Base-by-base conservation (phyloP, 2,329 filamentous ascomycete genomes). In the Sphaerulina vaccinii region DNA sequence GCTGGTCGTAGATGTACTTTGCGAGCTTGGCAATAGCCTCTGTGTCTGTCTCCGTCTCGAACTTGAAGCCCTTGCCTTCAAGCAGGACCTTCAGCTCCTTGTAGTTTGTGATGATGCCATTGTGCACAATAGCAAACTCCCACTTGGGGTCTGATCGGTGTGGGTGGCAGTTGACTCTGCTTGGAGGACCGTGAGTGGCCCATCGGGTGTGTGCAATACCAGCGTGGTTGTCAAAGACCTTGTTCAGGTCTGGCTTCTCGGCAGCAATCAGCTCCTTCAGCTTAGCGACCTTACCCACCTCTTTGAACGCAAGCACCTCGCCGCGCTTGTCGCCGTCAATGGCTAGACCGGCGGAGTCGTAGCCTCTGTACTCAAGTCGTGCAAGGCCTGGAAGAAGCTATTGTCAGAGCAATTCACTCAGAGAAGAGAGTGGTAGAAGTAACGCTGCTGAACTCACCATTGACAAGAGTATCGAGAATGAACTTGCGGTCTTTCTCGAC, bases 101-200 rank as follows among this genome's bases (percentile, higher is more conserved):
- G 84, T 99, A 99, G 83, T 99, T 99, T 79, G 93, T 99, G 76
- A 99, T 99, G 81, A 99, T 99, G 70, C 93, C 93, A 77, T 99
- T 99, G 86, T 99, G 93, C 56, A 97, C 93, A 66, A 99, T 86
- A 62, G 89, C 82, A 74, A 99, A 99, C 77, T 99, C 88, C 90
- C 92, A 99, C 68, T 78, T 88, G 65, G 87, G 84, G 73, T 99
- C 93, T 62, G 92, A 97, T 75, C 91, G 95, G 82, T 97, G 92
- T 67, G 93, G 93, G 75, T 99, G 93, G 85, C 93, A 99, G 83
- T 99, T 99, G 71, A 87, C 69, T 67, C 90, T 88, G 62, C 91
- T 96, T 49, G 93, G 93, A 57, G 89, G 85, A 51, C 93, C 93
- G 79, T 99, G 93, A 65, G 93, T 99, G 65, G 93, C 93, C 93